Evolutionary conservation across 805 yeast species (phyloP).

Genomic region (Hermanozyma aechmeae): DNA sequence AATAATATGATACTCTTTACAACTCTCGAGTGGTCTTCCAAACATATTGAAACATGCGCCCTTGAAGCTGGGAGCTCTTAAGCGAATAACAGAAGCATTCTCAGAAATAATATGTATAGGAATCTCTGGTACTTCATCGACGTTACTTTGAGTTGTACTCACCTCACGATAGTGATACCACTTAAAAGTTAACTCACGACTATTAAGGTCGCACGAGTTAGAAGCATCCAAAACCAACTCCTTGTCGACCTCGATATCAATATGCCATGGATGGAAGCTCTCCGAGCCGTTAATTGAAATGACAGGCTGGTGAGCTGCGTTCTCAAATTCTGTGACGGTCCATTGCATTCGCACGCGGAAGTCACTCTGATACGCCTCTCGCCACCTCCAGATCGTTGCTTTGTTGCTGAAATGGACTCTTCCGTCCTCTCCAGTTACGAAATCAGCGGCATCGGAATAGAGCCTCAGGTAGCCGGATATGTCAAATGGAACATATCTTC

Average conservation of each 20-base stretch:
- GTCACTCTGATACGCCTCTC: slow-evolving; percentile 18
- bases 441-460: slow-evolving; percentile 15
- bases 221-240: slow-evolving; percentile 13
- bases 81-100: too few species aligned
- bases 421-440: slow-evolving; percentile 11
- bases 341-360: slow-evolving; percentile 23
- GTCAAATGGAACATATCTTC: slow-evolving; percentile 15
- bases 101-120: too few species aligned
- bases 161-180: slow-evolving; percentile 20
- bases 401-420: slow-evolving; percentile 10
- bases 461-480: slow-evolving; percentile 8
- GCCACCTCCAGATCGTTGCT: slow-evolving; percentile 25
- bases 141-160: slow-evolving; percentile 13
- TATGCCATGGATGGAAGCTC: slow-evolving; percentile 12
- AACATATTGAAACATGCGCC: too few species aligned
- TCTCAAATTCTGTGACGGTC: slow-evolving; percentile 16
- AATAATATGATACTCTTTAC: too few species aligned
- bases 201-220: slow-evolving; percentile 14
- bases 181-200: slow-evolving; percentile 6
- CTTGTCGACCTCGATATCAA: slow-evolving; percentile 6
- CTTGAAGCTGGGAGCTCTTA: too few species aligned
- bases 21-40: too few species aligned
- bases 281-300: slow-evolving; percentile 12
- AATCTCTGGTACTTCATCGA: slow-evolving; percentile 11
- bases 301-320: slow-evolving; percentile 15